Evolutionary conservation across 2,329 filamentous ascomycete genomes (phyloP).

Genomic region (Cladobotryum protrusum): DNA sequence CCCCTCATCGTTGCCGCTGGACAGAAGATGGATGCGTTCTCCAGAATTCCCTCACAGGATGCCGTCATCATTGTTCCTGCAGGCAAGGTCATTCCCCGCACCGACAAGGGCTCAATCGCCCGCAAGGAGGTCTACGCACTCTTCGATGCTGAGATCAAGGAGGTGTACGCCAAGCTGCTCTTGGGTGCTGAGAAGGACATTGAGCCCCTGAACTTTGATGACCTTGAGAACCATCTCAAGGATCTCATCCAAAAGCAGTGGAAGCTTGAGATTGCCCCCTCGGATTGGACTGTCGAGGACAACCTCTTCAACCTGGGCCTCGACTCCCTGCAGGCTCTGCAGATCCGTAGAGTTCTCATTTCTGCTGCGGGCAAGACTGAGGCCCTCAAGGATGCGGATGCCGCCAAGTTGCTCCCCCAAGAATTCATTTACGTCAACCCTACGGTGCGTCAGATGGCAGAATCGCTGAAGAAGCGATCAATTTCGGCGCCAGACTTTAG

Average conservation of each 20-base stretch:
- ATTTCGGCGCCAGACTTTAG: not conserved
- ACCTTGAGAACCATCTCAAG: slow-evolving; percentile 11
- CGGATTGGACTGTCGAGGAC: slow-evolving; percentile 8
- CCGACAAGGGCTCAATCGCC: slow-evolving; percentile 20
- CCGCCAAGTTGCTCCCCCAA: slow-evolving; percentile 10
- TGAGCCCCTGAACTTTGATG: slow-evolving; percentile 12
- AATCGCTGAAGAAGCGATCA: slow-evolving; percentile 6
- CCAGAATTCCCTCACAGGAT: slow-evolving; percentile 15
- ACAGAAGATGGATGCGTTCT: slow-evolving; percentile 16
- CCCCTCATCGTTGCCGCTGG: slow-evolving; percentile 13
- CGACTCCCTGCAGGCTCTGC: slow-evolving; percentile 13
- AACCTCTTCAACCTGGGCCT: slow-evolving; percentile 14
- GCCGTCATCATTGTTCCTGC: slow-evolving; percentile 16
- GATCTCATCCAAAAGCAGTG: slow-evolving; percentile 8
- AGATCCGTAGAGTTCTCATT: slow-evolving; percentile 10
- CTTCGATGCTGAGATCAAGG: slow-evolving; percentile 15
- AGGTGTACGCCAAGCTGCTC: slow-evolving; percentile 13
- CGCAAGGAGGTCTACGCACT: slow-evolving; percentile 17
- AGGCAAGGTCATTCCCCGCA: slow-evolving; percentile 14
- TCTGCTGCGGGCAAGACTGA: slow-evolving; percentile 13
- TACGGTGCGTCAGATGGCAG: slow-evolving; percentile 11
- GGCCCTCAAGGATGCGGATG: slow-evolving; percentile 10
- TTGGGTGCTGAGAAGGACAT: slow-evolving; percentile 10
- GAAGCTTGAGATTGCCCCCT: slow-evolving; percentile 4
- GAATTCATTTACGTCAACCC: slow-evolving; percentile 17